A percentile compares a stretch with the other conserved stretches of the same genome.
Evolutionary conservation across 257 asterid species (phyloP).

Genomic region (Agastache rugosa): DNA sequence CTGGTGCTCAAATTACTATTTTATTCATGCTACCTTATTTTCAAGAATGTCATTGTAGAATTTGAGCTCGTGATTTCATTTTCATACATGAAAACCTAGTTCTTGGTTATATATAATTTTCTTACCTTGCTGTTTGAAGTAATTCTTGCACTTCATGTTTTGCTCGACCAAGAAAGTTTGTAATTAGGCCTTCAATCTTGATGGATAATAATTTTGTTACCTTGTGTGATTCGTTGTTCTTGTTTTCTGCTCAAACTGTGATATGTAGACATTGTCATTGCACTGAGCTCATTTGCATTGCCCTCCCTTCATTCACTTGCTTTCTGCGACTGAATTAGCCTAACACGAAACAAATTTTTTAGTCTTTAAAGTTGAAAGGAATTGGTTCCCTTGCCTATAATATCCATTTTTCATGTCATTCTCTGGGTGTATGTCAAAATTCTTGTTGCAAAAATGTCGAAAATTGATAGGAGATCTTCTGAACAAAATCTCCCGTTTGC

Average conservation of each 20-base stretch:
- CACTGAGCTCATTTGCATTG: not conserved
- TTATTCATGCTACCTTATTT: not conserved
- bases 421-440: not conserved
- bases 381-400: not conserved
- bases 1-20: not conserved
- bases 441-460: not conserved
- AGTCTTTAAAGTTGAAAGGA: not conserved
- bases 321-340: not conserved
- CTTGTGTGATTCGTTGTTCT: not conserved
- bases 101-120: not conserved
- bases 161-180: not conserved
- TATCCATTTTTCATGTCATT: not conserved
- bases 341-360: not conserved
- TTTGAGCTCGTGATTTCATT: conserved; percentile 2
- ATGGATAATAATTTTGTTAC: not conserved
- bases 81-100: not conserved
- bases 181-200: not conserved
- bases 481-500: not conserved
- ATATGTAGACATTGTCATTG: not conserved
- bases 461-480: not conserved
- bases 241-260: not conserved
- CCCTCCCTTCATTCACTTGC: not conserved
- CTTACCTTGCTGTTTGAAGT: not conserved
- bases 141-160: not conserved
- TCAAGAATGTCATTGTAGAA: not conserved